phyloP scores from a whole-genome alignment of 139 green algal genomes.

The Volvox africanus region DNA sequence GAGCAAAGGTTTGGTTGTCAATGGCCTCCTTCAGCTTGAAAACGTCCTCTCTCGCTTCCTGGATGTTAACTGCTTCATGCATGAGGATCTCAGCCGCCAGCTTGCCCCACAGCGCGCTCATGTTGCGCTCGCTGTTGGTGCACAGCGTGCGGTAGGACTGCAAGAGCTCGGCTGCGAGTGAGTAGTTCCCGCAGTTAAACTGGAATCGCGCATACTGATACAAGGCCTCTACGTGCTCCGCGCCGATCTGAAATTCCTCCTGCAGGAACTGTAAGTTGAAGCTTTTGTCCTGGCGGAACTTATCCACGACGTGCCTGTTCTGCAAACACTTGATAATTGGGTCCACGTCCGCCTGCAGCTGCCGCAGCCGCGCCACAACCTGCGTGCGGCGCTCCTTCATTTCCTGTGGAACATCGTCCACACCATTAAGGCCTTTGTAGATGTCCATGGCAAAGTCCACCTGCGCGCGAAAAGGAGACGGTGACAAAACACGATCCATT shows the following conservation, averaged over 20 bases:
- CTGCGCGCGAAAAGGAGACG: conserved; percentile 17
- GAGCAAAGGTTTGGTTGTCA: conserved; percentile 92
- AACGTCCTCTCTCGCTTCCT: conserved; percentile 91
- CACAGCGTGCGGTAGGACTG: conserved; percentile 94
- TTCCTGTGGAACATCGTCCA: conserved; percentile 66
- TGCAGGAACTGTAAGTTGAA: conserved; percentile 94
- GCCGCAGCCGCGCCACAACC: conserved; percentile 77
- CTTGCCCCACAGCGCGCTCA: conserved; percentile 96
- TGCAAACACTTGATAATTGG: conserved; percentile 93
- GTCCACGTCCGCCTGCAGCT: conserved; percentile 84
- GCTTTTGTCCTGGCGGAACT: conserved; percentile 90
- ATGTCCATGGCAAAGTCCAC: conserved; percentile 97
- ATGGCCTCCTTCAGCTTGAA: conserved; percentile 94
- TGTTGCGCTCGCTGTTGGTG: conserved; percentile 84
- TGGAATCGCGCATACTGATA: conserved; percentile 98
- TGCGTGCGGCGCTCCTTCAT: conserved; percentile 74
- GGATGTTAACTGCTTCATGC: conserved; percentile 73
- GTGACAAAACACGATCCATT: too few species aligned
- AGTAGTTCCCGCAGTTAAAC: conserved; percentile 99
- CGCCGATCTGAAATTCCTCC: conserved; percentile 86
- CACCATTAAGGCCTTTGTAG: conserved; percentile 85
- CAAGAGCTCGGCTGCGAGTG: conserved; percentile 89
- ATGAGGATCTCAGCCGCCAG: conserved; percentile 95
- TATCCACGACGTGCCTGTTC: conserved; percentile 89
- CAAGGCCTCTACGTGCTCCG: conserved; percentile 96